A percentile compares a stretch with the other conserved stretches of the same genome.
phyloP scores from a whole-genome alignment of 306 rosid genomes.

The Cucurbita argyrosperma region DNA sequence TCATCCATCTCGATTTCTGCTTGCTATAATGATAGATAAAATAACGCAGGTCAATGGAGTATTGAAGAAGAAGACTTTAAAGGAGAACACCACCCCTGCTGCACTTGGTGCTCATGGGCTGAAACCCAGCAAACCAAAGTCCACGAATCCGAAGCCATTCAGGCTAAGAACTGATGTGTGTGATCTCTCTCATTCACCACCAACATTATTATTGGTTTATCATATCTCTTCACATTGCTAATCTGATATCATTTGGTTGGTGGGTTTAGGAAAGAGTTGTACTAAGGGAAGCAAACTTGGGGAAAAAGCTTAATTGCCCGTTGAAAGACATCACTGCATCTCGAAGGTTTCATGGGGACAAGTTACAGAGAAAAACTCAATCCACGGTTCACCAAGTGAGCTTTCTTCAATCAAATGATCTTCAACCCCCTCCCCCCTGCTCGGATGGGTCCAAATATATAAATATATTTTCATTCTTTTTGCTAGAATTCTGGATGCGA shows the following conservation, averaged over 20 bases:
- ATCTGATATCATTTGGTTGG: background rate
- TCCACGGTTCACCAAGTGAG: conserved; percentile 18
- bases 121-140: conserved; percentile 57
- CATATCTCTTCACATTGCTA: background rate
- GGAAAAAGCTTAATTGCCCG: conserved; percentile 39
- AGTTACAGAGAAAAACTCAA: conserved; percentile 18
- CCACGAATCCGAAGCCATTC: conserved; percentile 88
- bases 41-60: conserved; percentile 20
- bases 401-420: background rate
- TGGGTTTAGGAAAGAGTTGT: conserved; percentile 68
- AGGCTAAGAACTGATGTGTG: conserved; percentile 90
- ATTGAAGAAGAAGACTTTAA: conserved; percentile 17
- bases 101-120: conserved; percentile 31
- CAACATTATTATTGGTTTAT: background rate
- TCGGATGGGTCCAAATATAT: conserved; percentile 1
- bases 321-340: conserved; percentile 29
- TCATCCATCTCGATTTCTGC: background rate
- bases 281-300: conserved; percentile 74
- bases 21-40: background rate
- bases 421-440: background rate
- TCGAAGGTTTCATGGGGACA: conserved; percentile 18
- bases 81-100: conserved; percentile 23
- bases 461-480: background rate
- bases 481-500: background rate
- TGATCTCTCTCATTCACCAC: conserved; percentile 7